phyloP scores from a whole-genome alignment of 148 eudicot species.

The Camellia japonica region DNA sequence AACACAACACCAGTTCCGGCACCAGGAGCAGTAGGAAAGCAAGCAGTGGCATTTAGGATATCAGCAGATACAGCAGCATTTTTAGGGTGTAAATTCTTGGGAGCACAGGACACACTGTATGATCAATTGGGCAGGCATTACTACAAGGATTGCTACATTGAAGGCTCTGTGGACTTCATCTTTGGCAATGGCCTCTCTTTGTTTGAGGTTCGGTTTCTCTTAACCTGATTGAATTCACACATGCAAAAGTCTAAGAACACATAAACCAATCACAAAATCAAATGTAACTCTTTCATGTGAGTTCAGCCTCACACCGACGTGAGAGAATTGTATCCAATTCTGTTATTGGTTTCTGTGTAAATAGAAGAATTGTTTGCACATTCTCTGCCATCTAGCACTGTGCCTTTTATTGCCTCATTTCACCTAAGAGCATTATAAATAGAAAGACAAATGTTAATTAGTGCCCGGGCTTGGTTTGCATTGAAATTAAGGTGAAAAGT shows the following conservation, averaged over 20 bases:
- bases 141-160: conserved; percentile 86
- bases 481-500: too few relatives aligned
- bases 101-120: conserved; percentile 90
- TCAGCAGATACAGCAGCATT: conserved; percentile 86
- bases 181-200: conserved; percentile 89
- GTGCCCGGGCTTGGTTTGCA: too few relatives aligned
- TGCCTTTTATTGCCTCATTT: too few relatives aligned
- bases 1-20: conserved; percentile 74
- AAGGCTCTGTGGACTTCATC: conserved; percentile 94
- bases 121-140: conserved; percentile 90
- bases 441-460: too few relatives aligned
- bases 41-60: conserved; percentile 87
- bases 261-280: too few relatives aligned
- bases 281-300: too few relatives aligned
- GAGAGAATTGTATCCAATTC: too few relatives aligned
- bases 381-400: background rate
- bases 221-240: too few relatives aligned
- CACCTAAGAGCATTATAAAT: too few relatives aligned
- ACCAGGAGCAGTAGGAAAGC: conserved; percentile 67
- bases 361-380: background rate
- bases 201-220: conserved; percentile 54
- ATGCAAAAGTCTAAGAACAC: background rate
- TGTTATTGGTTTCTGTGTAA: too few relatives aligned
- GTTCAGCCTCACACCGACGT: too few relatives aligned
- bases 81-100: conserved; percentile 71